Base-by-base conservation (phyloP, 2,329 filamentous ascomycete genomes). In the Scleromitrula shiraiana region DNA sequence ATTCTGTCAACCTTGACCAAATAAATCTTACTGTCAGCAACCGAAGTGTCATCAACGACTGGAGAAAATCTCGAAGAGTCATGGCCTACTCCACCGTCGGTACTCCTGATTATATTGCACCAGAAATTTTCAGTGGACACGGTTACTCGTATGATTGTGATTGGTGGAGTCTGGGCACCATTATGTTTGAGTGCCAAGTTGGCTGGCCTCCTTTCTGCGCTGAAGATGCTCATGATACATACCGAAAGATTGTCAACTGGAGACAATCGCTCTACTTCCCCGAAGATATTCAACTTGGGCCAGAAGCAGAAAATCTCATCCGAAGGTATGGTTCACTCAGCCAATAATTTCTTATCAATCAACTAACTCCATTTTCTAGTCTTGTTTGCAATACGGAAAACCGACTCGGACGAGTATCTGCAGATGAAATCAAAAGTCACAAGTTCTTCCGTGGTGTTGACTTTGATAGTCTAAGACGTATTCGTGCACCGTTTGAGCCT, bases 231-330 rank as follows among this genome's bases (percentile, higher is more conserved):
- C 91, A 95, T 64, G 93, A 97, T 67, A 97, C 93, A 1, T 98
- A 98, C 70, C 85, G 91, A 58, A 98, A 98, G 77, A 98, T 98
- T 67, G 89, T 98, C 61, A 95, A 96, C 71, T 98, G 93, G 93
- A 83, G 88, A 49, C 85, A 95, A 63, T 89, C 91, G 51, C 72
- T 98, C 40, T 95, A 95, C 68, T 97, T 98, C 74, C 93, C 93
- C 0, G 90, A 95, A 52, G 93, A 98, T 67, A 86, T 96, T 61
- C 85, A 88, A 52, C 75, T 98, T 27, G 88, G 88, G 35, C 77
- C 78, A 1, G 90, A 96, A 63, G 90, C 93, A 0, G 91, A 97
- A 69, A 85, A 91, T 62, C 76, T 97, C 64, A 94, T 97, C 59
- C 77, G 89, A 74, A 88, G 84, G 89, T 94, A 74, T 66, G 78